phyloP scores from a whole-genome alignment of 208 protist genomes.

The Acanthamoeba healyi region DNA sequence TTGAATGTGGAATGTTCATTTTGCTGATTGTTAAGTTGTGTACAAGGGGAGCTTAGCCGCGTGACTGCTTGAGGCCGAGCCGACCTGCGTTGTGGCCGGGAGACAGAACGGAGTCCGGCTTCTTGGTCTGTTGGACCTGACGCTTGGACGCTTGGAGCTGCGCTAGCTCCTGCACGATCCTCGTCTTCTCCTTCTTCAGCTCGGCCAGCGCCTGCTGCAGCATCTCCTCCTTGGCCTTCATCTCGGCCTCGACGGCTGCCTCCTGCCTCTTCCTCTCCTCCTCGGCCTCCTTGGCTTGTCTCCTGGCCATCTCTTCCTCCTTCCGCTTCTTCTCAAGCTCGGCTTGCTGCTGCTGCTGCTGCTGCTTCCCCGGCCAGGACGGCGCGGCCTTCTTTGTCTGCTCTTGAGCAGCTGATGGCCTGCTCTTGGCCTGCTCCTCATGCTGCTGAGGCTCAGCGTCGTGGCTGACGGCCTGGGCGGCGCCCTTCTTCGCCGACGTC shows the following conservation, averaged over 20 bases:
- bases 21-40: too few species aligned
- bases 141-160: not conserved
- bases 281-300: not conserved
- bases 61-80: not conserved
- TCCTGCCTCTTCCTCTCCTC: not conserved
- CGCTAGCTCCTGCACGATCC: slow-evolving; percentile 40
- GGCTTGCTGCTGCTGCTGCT: not conserved
- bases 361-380: not conserved
- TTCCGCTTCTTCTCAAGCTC: not conserved
- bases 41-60: not conserved
- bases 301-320: not conserved
- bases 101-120: not conserved
- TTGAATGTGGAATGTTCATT: too few species aligned
- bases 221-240: not conserved
- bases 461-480: too few species aligned
- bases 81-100: not conserved
- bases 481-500: too few species aligned
- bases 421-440: not conserved
- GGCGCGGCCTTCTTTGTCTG: not conserved
- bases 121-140: not conserved
- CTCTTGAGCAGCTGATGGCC: too few species aligned
- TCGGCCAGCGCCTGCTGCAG: not conserved
- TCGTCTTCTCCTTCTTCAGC: not conserved
- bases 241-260: not conserved
- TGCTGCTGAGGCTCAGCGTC: not conserved